Evolutionary conservation across 169 alveolate species (phyloP).

Genomic region (Perkinsus olseni): DNA sequence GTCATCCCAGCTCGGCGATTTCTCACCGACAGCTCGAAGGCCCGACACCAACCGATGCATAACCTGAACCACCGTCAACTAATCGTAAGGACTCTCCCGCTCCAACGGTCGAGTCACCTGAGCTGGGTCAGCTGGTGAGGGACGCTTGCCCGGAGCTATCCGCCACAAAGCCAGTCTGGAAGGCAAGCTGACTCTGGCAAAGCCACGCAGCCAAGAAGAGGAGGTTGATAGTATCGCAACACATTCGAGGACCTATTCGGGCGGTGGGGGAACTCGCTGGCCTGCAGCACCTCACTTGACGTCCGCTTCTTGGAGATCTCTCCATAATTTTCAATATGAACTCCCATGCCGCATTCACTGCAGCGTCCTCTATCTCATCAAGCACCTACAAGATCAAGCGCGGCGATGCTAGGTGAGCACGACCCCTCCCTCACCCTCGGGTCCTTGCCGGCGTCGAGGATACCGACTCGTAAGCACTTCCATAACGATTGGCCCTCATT

Average conservation of each 20-base stretch:
- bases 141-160: background rate
- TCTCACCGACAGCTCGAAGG: background rate
- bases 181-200: background rate
- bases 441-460: background rate
- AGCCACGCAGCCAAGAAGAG: background rate
- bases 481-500: background rate
- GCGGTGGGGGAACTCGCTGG: too few species aligned
- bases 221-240: background rate
- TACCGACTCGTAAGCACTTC: background rate
- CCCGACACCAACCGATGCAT: background rate
- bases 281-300: background rate
- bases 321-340: background rate
- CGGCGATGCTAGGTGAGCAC: background rate
- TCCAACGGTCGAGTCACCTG: too few species aligned
- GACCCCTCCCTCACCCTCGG: background rate
- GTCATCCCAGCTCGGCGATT: background rate
- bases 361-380: background rate
- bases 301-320: background rate
- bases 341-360: background rate
- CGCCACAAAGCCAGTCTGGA: background rate
- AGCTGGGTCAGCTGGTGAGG: background rate
- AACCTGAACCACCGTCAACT: background rate
- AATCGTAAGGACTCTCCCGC: too few species aligned
- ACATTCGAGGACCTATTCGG: background rate
- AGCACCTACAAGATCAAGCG: background rate